These are phyloP conservation scores for Calonectria ilicicola DNA, from an alignment of 2,329 filamentous ascomycete species.

Conservation along the genomic window DNA sequence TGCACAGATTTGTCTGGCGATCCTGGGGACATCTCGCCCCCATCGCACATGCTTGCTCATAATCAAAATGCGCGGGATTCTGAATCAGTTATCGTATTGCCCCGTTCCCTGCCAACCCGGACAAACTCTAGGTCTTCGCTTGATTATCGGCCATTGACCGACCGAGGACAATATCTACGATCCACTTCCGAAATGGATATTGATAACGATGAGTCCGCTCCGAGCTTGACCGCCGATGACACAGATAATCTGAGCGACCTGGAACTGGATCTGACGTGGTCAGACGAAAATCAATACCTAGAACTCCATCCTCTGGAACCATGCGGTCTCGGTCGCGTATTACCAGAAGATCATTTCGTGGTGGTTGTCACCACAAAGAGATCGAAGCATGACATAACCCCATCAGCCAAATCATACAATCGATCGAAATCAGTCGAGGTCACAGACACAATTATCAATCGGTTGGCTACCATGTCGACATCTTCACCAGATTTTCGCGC, in stretches of 20 bases:
- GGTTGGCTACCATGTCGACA: slow-evolving; percentile 57
- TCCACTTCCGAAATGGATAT: slow-evolving; percentile 45
- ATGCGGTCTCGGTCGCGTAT: slow-evolving; percentile 69
- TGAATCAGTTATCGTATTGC: slow-evolving; percentile 26
- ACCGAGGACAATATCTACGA: slow-evolving; percentile 39
- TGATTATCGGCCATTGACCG: slow-evolving; percentile 62
- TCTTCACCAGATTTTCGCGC: slow-evolving; percentile 46
- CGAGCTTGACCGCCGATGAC: slow-evolving; percentile 50
- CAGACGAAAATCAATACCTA: slow-evolving; percentile 54
- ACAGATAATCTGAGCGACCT: slow-evolving; percentile 53
- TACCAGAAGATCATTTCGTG: slow-evolving; percentile 74
- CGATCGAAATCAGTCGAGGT: slow-evolving; percentile 43
- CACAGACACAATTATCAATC: slow-evolving; percentile 55
- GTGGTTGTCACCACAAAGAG: slow-evolving; percentile 66
- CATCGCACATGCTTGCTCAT: slow-evolving; percentile 62
- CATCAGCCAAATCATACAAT: not conserved
- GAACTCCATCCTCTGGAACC: slow-evolving; percentile 61
- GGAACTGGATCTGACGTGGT: slow-evolving; percentile 62
- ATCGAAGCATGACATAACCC: slow-evolving; percentile 44
- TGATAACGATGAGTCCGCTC: slow-evolving; percentile 39
- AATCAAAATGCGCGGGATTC: slow-evolving; percentile 49
- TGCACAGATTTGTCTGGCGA: slow-evolving; percentile 84
- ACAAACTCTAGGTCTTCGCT: slow-evolving; percentile 65
- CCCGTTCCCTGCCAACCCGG: slow-evolving; percentile 48
- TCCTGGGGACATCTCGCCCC: slow-evolving; percentile 59